phyloP scores from a whole-genome alignment of 1,284 basidiomycete genomes.

The Irpex lacteus region DNA sequence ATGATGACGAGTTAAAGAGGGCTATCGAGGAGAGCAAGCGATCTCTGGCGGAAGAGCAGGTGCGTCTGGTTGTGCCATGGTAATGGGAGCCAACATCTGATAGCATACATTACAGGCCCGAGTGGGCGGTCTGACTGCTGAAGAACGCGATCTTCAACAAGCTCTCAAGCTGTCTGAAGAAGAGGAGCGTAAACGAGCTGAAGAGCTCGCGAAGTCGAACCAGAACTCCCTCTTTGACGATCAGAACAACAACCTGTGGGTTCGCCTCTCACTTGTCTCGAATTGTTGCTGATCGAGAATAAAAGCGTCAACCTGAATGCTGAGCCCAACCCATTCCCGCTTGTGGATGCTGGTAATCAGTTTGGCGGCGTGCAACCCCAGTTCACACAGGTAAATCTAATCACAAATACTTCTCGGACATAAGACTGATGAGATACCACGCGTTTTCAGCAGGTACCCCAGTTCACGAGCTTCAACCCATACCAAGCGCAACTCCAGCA shows the following conservation, averaged over 20 bases:
- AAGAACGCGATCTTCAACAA: conserved; percentile 78
- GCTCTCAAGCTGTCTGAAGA: conserved; percentile 86
- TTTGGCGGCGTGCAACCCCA: conserved; percentile 11
- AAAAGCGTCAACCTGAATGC: conserved; percentile 8
- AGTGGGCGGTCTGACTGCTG: conserved; percentile 41
- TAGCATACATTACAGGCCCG: conserved; percentile 28
- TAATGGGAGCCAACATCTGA: not conserved
- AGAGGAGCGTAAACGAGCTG: conserved; percentile 75
- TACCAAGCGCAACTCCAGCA: conserved; percentile 95
- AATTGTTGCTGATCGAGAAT: not conserved
- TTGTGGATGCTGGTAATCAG: conserved; percentile 49
- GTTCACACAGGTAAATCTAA: conserved; percentile 26
- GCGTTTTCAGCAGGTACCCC: conserved; percentile 39
- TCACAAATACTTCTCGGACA: conserved; percentile 29
- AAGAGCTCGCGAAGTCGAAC: conserved; percentile 74
- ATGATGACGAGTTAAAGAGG: conserved; percentile 78
- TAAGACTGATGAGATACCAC: conserved; percentile 63
- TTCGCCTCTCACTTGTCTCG: conserved; percentile 10
- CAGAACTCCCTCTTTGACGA: conserved; percentile 85
- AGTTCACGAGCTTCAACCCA: conserved; percentile 90
- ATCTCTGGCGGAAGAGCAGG: conserved; percentile 72
- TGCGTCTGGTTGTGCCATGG: not conserved
- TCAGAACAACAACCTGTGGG: conserved; percentile 60
- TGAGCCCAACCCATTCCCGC: conserved; percentile 58
- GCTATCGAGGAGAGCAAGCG: conserved; percentile 90